Evolutionary conservation across 1,139 yeast species (phyloP), one percentile per base, ranked within the genome.

Genomic region (Lodderomyces jiufengensis): DNA sequence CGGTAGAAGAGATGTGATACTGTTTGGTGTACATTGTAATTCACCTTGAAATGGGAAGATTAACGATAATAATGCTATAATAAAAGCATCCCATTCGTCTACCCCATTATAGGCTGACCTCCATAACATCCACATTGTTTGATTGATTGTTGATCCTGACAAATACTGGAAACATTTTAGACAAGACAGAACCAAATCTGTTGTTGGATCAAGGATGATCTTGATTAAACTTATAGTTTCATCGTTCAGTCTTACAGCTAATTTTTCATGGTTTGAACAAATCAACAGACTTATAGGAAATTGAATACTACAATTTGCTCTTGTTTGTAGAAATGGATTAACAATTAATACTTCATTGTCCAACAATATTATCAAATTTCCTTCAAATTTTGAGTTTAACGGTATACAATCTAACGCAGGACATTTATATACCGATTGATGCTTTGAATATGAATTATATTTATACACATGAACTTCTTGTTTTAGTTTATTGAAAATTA

Each of bases 51-150:
- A 66, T 0, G 81, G 82, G 21, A 70, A 57, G 0, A 73, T 51
- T 1, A 73, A 54, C 0, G 78, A 65, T 12, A 80, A 52, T 5
- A 83, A 46, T 0, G 84, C 70, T 1, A 73, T 62, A 0, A 73
- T 65, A 47, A 79, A 77, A 0, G 85, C 78, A 9, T 67, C 67
- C 90, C 92, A 83, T 32, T 84, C 20, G 20, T 7, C 20, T 44
- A 70, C 64, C 15, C 55, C 64, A 26, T 65, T 66, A 18, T 69
- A 54, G 0, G 84, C 77, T 0, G 81, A 58, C 26, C 84, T 63
- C 92, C 94, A 85, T 4, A 74, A 58, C 41, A 80, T 61, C 76
- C 80, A 70, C 23, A 84, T 61, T 13, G 71, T 68, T 47, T 78
- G 82, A 47, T 70, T 73, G 3, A 77, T 68, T 36, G 70, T 70